These are phyloP conservation scores for Grosmannia clavigera DNA, from an alignment of 2,329 filamentous ascomycete species.

Conservation along the genomic window DNA sequence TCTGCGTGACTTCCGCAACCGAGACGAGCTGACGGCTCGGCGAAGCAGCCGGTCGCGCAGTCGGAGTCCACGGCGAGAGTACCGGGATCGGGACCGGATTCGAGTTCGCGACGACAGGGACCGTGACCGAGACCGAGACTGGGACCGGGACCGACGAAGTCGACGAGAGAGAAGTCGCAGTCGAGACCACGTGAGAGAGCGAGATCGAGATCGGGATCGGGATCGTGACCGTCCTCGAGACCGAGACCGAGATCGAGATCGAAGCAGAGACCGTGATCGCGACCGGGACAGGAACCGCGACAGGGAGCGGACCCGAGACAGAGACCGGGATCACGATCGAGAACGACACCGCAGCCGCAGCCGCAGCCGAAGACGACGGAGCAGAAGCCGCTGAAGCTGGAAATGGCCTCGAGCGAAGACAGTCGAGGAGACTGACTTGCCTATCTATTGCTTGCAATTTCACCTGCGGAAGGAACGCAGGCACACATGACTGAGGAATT, in stretches of 20 bases:
- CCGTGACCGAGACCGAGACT: conserved; percentile 11
- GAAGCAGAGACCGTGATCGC: conserved; percentile 11
- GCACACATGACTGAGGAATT: not conserved
- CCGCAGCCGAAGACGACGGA: conserved; percentile 14
- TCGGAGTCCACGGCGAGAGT: conserved; percentile 10
- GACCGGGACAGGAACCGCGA: conserved; percentile 14
- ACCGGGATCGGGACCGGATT: conserved; percentile 11
- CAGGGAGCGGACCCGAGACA: conserved; percentile 19
- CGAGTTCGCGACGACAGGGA: conserved; percentile 14
- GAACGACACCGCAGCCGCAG: conserved; percentile 6
- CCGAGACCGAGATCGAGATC: conserved; percentile 1
- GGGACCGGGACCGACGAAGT: conserved; percentile 14
- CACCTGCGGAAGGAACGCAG: too few species aligned
- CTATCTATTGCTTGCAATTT: not conserved
- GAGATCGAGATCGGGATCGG: conserved; percentile 13
- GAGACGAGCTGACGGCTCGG: conserved; percentile 3
- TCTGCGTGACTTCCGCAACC: conserved; percentile 6
- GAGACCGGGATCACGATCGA: conserved; percentile 16
- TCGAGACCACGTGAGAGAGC: conserved; percentile 3
- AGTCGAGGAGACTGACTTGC: not conserved
- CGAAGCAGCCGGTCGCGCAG: conserved; percentile 6
- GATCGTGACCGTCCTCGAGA: conserved; percentile 10
- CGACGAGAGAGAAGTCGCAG: not conserved
- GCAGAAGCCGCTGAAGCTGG: not conserved
- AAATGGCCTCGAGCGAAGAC: not conserved